Evolutionary conservation across 352 stramenopile species (phyloP), one percentile per base, ranked within the genome.

Genomic region (Porosira glacialis): DNA sequence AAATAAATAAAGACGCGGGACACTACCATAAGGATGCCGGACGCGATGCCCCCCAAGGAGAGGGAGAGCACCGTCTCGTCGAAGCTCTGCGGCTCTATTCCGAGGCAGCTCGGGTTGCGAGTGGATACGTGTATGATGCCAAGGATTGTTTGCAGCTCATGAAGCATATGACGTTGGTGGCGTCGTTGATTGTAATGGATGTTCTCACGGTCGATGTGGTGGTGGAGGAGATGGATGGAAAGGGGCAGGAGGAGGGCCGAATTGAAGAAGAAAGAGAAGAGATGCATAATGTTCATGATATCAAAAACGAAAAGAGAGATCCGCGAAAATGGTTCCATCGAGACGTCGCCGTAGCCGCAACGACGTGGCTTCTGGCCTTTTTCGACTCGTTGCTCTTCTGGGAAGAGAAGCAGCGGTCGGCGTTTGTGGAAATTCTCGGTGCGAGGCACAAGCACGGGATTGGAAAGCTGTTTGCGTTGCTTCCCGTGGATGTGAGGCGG

Each of bases 11-110:
- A n/a, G n/a, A 78, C 50, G 62, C 70, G 26, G 79, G 70, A 21
- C 79, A 87, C 33, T 87, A 85, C 51, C 79, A 87, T 51, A 81
- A 78, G 55, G 75, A 87, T 65, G 74, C 79, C 43, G 79, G 74
- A 5, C 49, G 62, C 41, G 51, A 74, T 26, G 44, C 28, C 17
- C n/a, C n/a, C n/a, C n/a, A n/a, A n/a, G 4, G 48, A 10, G 43
- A 59, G 0, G 21, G 83, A 41, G 79, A 87, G 71, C 78, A 85
- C 59, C 59, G 75, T 48, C 51, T 87, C 7, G 72, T 83, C 0
- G 71, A 87, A 65, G 61, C 71, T 3, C 30, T 87, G 3, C 70
- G 65, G 24, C 38, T 85, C n/a, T 87, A 87, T 43, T 39, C 75
- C 0, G 52, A 76, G 44, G 79, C 75, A 11, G 56, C 48, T 33